These are phyloP conservation scores for Xylaria sp. DNA, from an alignment of 2,329 filamentous ascomycete species.

Conservation along the genomic window DNA sequence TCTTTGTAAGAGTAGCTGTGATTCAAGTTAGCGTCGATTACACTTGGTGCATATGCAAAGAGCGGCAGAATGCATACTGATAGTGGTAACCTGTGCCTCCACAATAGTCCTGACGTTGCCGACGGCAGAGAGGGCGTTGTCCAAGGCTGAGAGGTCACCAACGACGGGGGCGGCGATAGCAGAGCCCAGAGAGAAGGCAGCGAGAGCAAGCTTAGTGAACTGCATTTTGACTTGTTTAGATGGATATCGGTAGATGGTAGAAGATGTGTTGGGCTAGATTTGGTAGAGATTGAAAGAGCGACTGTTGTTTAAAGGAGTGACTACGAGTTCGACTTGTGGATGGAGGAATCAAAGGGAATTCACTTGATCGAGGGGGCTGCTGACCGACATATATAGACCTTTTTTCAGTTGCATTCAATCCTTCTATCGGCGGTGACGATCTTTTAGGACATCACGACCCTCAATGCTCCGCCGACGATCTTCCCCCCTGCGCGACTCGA, in stretches of 20 bases:
- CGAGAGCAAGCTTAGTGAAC: slow-evolving; percentile 47
- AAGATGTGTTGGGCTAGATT: not conserved
- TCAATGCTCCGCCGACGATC: not conserved
- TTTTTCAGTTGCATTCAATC: not conserved
- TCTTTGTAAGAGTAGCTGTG: slow-evolving; percentile 30
- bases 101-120: slow-evolving; percentile 38
- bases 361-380: slow-evolving; percentile 9
- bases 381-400: slow-evolving; percentile 30
- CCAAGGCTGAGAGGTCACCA: slow-evolving; percentile 33
- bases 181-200: slow-evolving; percentile 48
- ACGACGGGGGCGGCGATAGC: slow-evolving; percentile 44
- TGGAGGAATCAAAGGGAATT: slow-evolving; percentile 3
- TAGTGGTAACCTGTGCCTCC: slow-evolving; percentile 35
- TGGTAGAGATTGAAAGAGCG: slow-evolving; percentile 31
- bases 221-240: slow-evolving; percentile 44
- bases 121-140: slow-evolving; percentile 36
- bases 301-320: slow-evolving; percentile 35
- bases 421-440: not conserved
- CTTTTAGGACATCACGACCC: not conserved
- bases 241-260: slow-evolving; percentile 10
- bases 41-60: too few species aligned
- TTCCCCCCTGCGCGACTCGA: slow-evolving; percentile 3
- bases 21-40: slow-evolving; percentile 24
- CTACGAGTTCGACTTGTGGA: slow-evolving; percentile 22
- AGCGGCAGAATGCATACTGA: slow-evolving; percentile 33